Percentiles rank a stretch among this genome's conserved stretches.
Conservation (phyloP, 1,284 basidiomycete species). For the Gymnopus androsaceus region DNA sequence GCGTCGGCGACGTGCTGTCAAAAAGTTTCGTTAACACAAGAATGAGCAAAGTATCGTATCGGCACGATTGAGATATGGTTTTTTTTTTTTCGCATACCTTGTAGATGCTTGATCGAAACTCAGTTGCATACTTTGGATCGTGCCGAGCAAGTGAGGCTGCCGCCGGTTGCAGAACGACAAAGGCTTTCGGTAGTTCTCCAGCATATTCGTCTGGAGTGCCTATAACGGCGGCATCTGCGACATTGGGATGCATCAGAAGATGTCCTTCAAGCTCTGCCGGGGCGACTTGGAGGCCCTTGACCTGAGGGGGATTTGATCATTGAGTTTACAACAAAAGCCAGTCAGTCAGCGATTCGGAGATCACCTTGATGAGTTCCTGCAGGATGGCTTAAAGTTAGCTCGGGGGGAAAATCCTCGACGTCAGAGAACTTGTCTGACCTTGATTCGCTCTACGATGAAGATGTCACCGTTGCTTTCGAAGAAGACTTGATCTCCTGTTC, state of each 20-base stretch:
- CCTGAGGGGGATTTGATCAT: too few species aligned
- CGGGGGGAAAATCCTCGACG: not conserved
- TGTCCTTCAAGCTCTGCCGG: slow-evolving; percentile 23
- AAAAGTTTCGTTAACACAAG: slow-evolving; percentile 3
- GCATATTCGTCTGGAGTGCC: slow-evolving; percentile 20
- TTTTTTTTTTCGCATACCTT: slow-evolving; percentile 12
- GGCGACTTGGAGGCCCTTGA: slow-evolving; percentile 19
- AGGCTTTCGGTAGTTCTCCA: slow-evolving; percentile 31
- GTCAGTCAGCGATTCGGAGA: too few species aligned
- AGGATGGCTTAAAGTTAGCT: not conserved
- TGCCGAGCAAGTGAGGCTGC: slow-evolving; percentile 5
- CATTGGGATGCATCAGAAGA: slow-evolving; percentile 24
- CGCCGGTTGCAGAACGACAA: slow-evolving; percentile 24
- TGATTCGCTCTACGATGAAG: slow-evolving; percentile 18
- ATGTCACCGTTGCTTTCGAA: slow-evolving; percentile 16
- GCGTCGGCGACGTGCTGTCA: slow-evolving; percentile 47
- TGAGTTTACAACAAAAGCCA: not conserved
- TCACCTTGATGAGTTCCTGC: slow-evolving; percentile 18
- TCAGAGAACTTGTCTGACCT: slow-evolving; percentile 8
- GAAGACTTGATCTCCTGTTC: slow-evolving; percentile 16
- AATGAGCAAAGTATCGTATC: slow-evolving; percentile 3
- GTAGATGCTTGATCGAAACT: slow-evolving; percentile 19
- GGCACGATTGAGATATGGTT: too few species aligned
- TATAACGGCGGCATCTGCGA: slow-evolving; percentile 27
- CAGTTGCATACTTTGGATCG: slow-evolving; percentile 7